A percentile compares a stretch with the other conserved stretches of the same genome.
These are phyloP conservation scores for Pichia sp. DNA, from an alignment of 1,139 yeast genomes.

Conservation along the genomic window DNA sequence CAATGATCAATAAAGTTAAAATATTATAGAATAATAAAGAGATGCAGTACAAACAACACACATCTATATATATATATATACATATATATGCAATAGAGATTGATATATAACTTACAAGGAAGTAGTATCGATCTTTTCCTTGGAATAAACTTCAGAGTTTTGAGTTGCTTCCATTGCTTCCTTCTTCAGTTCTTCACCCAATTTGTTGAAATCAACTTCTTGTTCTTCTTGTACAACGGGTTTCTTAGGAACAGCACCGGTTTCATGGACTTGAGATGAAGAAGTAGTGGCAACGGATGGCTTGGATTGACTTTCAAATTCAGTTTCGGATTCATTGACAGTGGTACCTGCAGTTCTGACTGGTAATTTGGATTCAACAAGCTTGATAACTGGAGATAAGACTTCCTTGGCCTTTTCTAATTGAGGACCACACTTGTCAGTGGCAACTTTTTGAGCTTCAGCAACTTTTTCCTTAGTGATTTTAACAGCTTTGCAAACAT, in stretches of 20 bases:
- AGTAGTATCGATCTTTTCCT: constrained; percentile 8
- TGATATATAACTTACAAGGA: not conserved
- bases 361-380: constrained; percentile 51
- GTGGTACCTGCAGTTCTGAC: constrained; percentile 69
- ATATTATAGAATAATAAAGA: too few species aligned
- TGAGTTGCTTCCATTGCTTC: constrained; percentile 10
- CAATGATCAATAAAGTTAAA: too few species aligned
- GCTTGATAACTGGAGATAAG: constrained; percentile 57
- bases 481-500: constrained; percentile 48
- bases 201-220: constrained; percentile 15
- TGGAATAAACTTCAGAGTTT: constrained; percentile 5
- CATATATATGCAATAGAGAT: not conserved
- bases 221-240: constrained; percentile 2
- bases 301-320: not conserved
- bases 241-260: constrained; percentile 5
- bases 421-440: constrained; percentile 43
- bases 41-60: too few species aligned
- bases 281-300: constrained; percentile 16
- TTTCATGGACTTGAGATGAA: constrained; percentile 8
- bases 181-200: constrained; percentile 14
- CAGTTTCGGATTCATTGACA: constrained; percentile 33
- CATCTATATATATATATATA: too few species aligned
- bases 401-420: constrained; percentile 39
- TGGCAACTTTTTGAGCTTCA: constrained; percentile 43
- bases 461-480: constrained; percentile 48